Evolutionary conservation across 177 flowering plant genomes (phyloP), one percentile per base, ranked within the genome.

Genomic region (Vitis hybrid): DNA sequence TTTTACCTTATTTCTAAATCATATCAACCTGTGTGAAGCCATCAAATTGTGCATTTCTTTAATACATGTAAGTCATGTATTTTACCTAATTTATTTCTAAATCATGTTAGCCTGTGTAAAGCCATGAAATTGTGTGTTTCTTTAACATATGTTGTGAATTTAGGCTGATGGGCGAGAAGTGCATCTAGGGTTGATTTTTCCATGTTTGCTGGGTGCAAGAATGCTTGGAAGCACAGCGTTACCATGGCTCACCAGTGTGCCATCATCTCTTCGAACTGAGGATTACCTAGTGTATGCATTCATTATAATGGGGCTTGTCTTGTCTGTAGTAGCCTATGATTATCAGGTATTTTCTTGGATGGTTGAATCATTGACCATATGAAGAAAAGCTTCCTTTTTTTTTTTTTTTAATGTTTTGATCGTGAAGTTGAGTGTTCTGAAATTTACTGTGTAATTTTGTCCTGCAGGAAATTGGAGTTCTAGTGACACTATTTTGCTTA

Each of bases 101-200:
- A 39, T 39, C 45, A 39, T 39, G 8, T 39, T 39, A 7, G 4
- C 9, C 45, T 39, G 29, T 26, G 29, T 26, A 26, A 26, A 26
- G 29, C 5, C 29, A 26, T 26, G 29, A 26, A 26, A 26, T 26
- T 26, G 29, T 26, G 29, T 39, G 45, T 39, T 6, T 39, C 45
- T 39, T 5, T 16, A 11, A 26, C 1, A 19, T 57, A 31, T 15
- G 55, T 26, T 63, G 19, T 77, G 63, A 39, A 70, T 80, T 45
- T 73, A 96, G 99, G 99, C 98, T 75, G 99, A 96, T 85, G 99
- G 99, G 11, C 84, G 99, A 65, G 97, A 86, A 73, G 86, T 92
- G 73, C 74, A 78, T 48, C 79, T 96, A 5, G 94, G 97, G 19
- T 69, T 96, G 85, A 77, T 94, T 80, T 89, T 85, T 83, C 94